Base-by-base conservation (phyloP, 75 land plant species). In the Pinus tabuliformis region DNA sequence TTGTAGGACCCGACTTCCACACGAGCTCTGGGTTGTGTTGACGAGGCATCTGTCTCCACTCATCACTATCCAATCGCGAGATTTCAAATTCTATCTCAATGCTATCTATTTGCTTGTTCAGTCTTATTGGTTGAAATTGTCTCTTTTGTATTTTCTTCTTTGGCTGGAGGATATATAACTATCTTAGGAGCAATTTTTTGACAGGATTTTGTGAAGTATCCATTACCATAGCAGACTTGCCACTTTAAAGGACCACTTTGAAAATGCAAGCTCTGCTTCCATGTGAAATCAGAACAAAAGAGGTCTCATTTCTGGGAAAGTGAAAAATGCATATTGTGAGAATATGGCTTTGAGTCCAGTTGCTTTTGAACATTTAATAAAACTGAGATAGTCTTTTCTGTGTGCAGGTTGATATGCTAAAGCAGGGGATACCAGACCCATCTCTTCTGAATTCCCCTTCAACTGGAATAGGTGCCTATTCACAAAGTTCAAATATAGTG, bases 381-480 rank as follows among this genome's bases (percentile, higher is more conserved):
- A 42, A 18, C 7, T 68, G 71, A 42, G 71, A 33, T 18, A 15
- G 3, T n/a, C 45, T 39, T 68, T 18, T 6, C 42, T 66, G 21
- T 70, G 21, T 84, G 82, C 84, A 97, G 99, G 92, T 97, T 74
- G 99, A 97, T 76, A 89, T 97, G 89, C 85, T 97, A 76, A 97
- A 94, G 78, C 99, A 97, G 75, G 90, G 89, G 57, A 92, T 97
- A 73, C 92, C 95, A 12, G 99, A 97, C 76, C 99, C 98, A 62
- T 91, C 95, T 59, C 56, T 82, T n/a, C 26, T 84, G 45, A 72
- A 42, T n/a, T 56, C 83, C 57, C 72, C 80, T 56, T n/a, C 81
- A 72, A 56, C 17, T 30, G 76, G 79, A 22, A 66, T 56, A 45
- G 72, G 60, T 54, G n/a, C 73, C 6, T 84, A 83, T 77, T 21